Base-by-base conservation (phyloP, 2,329 filamentous ascomycete genomes). In the Arthrobotrys iridis region DNA sequence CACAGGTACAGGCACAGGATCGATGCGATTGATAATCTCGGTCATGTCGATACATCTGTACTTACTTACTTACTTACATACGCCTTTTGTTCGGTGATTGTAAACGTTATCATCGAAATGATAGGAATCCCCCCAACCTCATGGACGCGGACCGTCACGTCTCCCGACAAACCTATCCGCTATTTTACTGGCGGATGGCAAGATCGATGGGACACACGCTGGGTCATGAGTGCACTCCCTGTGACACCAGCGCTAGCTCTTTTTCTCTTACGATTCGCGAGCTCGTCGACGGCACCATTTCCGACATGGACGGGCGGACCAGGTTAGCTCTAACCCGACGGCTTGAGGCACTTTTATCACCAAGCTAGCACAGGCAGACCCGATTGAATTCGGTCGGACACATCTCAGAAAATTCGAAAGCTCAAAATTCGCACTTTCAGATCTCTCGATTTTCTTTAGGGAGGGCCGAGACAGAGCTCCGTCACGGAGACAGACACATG, bases 131-230 rank as follows among this genome's bases (percentile, higher is more conserved):
- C n/a, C 15, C 20, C 13, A 59, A 62, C 15, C 63, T 28, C 24
- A 52, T 15, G 11, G 41, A 73, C 68, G 68, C 59, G 68, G 68
- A 65, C 13, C 40, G 60, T 65, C 68, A 73, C 68, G 68, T 60
- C 57, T 37, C 11, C 30, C 33, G 33, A 33, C 28, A n/a, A n/a
- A n/a, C n/a, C 18, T 6, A 5, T 6, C 37, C 10, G 7, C 30
- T 7, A 8, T 33, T 6, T 11, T 7, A 11, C 30, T 3, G 2
- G 30, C 30, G 30, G 11, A 33, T 33, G 30, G 30, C 33, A 43
- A 59, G 55, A 18, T 62, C 13, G 20, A 37, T 35, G 22, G 15
- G n/a, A n/a, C n/a, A n/a, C n/a, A n/a, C n/a, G n/a, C n/a, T 4
- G 8, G 60, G 60, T 65, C 60, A 65, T 52, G 60, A 52, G 41